Evolutionary conservation across 2,329 filamentous ascomycete genomes (phyloP), one percentile per base, ranked within the genome.

Genomic region (Phaeomoniella chlamydospora): DNA sequence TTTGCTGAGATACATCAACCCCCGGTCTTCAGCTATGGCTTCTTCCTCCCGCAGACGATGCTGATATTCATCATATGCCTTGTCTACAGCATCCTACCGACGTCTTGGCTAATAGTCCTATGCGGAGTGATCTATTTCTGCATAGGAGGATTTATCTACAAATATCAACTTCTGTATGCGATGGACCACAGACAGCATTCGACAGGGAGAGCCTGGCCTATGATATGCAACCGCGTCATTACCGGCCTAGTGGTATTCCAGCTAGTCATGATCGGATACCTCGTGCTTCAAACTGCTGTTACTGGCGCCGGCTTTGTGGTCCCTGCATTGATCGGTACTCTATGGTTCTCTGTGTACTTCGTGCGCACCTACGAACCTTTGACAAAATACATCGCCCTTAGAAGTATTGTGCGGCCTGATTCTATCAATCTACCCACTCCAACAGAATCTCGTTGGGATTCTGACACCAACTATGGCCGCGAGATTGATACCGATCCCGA

Each of bases 111-210:
- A 36, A 80, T 96, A 10, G 72, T 94, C 12, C 65, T 87, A 6
- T 77, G 88, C 34, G 90, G 64, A 3, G 62, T 88, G 34, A 64
- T 84, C 10, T 98, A 92, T 57, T 93, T 92, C 48, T 36, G 38
- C 14, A 71, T 93, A 11, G 86, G 86, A 14, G 81, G 84, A 54
- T 88, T 88, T 52, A 82, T 84, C 18, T 92, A 93, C 70, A 94
- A 94, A 56, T 98, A 98, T 59, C 92, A 98, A 62, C 67, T 98
- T 3, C 68, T 98, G 3, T 98, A 98, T 56, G 86, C 90, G 18
- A 98, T 98, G 90, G 87, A 96, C 49, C 88, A 96, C 54, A 82
- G 85, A 33, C 85, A 92, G 51, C 86, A 94, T 53, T 85, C 86
- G 12, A 96, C 88, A 0, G 92, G 92, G 14, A 77, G 80, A 41